These are phyloP conservation scores for Cystobasidiopsis lactophilus DNA, from an alignment of 768 basidiomycete genomes.

Conservation along the genomic window DNA sequence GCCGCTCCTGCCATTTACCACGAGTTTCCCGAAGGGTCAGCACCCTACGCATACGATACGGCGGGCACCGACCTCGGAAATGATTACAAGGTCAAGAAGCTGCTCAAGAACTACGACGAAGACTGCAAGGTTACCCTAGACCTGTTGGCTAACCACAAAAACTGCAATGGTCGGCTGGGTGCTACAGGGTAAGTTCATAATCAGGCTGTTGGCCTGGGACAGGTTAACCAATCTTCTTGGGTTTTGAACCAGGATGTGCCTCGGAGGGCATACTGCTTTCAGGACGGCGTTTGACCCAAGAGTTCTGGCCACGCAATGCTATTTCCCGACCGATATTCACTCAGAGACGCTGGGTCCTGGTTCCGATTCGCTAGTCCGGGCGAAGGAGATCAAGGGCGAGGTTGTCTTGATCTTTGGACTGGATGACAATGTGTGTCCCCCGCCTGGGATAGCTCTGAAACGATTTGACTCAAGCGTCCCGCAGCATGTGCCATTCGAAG, in stretches of 20 bases:
- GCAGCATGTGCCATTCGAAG: constrained; percentile 37
- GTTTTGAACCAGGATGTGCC: background rate
- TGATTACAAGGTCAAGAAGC: constrained; percentile 81
- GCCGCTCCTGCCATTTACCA: constrained; percentile 39
- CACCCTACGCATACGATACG: constrained; percentile 64
- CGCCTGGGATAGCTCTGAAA: background rate
- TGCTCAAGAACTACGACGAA: constrained; percentile 70
- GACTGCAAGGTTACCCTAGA: constrained; percentile 61
- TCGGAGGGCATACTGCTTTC: constrained; percentile 49
- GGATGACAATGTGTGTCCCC: constrained; percentile 34
- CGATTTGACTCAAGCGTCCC: background rate
- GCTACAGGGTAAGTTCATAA: constrained; percentile 72
- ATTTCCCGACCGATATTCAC: constrained; percentile 75
- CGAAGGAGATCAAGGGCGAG: constrained; percentile 49
- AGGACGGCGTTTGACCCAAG: constrained; percentile 62
- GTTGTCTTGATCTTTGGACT: constrained; percentile 82
- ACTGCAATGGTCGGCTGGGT: constrained; percentile 80
- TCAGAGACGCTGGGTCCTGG: constrained; percentile 58
- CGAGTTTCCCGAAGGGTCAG: constrained; percentile 62
- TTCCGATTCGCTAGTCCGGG: constrained; percentile 57
- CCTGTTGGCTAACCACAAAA: constrained; percentile 43
- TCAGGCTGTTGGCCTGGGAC: background rate
- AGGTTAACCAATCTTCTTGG: background rate
- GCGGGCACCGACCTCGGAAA: constrained; percentile 83
- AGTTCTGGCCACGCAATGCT: constrained; percentile 65